A percentile compares a stretch with the other conserved stretches of the same genome.
Evolutionary conservation across 306 rosid genomes (phyloP).

Genomic region (Prunus mume): DNA sequence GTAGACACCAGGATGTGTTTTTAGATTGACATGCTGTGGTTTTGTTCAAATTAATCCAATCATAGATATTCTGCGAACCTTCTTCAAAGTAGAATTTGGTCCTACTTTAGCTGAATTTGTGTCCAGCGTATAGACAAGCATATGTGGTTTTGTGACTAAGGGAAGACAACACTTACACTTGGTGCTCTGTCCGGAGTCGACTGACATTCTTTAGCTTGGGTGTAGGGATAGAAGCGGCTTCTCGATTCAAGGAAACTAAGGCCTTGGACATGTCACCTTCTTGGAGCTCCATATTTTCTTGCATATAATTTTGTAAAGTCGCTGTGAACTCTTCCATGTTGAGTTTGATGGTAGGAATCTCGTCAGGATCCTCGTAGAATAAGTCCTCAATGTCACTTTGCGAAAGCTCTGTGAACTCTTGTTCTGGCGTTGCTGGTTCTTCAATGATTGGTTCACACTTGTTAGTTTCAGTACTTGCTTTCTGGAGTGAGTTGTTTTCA

Average conservation of each 20-base stretch:
- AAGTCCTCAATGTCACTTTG: constrained; percentile 81
- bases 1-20: not conserved
- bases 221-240: constrained; percentile 62
- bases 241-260: constrained; percentile 65
- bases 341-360: constrained; percentile 54
- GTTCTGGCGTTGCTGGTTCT: constrained; percentile 84
- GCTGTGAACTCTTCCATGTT: constrained; percentile 38
- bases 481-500: constrained; percentile 32
- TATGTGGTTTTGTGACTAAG: not conserved
- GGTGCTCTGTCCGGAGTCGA: constrained; percentile 93
- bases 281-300: constrained; percentile 45
- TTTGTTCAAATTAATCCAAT: not conserved
- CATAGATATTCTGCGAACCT: not conserved
- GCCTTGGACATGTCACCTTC: constrained; percentile 81
- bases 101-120: not conserved
- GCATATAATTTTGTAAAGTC: constrained; percentile 46
- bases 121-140: not conserved
- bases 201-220: constrained; percentile 82
- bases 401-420: constrained; percentile 42
- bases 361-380: constrained; percentile 61
- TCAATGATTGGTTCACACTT: constrained; percentile 86
- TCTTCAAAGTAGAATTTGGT: not conserved
- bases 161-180: constrained; percentile 56
- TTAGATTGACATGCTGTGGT: not conserved
- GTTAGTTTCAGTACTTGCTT: constrained; percentile 26